A percentile compares a stretch with the other conserved stretches of the same genome.
phyloP scores from a whole-genome alignment of 768 basidiomycete genomes.

The Phylloporus sp. region DNA sequence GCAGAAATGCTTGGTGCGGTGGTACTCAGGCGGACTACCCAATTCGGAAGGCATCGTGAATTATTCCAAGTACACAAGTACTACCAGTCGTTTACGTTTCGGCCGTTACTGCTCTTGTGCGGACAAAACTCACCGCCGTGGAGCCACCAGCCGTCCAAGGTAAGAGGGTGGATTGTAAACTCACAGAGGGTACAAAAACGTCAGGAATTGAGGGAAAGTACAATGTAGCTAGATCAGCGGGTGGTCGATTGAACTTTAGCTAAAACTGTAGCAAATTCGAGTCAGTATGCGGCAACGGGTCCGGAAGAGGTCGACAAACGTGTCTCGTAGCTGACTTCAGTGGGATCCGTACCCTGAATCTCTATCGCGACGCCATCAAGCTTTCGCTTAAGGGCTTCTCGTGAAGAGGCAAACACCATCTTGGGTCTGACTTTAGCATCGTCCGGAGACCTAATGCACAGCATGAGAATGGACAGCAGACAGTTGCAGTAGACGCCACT shows the following conservation, averaged over 20 bases:
- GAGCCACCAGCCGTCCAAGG: too few species aligned
- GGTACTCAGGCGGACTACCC: constrained; percentile 20
- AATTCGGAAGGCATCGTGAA: constrained; percentile 23
- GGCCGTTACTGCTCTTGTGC: too few species aligned
- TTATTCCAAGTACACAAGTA: background rate
- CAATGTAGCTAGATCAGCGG: constrained; percentile 15
- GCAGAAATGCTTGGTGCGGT: constrained; percentile 13
- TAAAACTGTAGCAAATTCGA: constrained; percentile 7
- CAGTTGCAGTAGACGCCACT: constrained; percentile 30
- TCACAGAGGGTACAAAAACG: constrained; percentile 11
- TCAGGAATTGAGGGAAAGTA: constrained; percentile 4
- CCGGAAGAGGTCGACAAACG: constrained; percentile 42
- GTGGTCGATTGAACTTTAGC: constrained; percentile 6
- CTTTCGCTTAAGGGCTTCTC: constrained; percentile 68
- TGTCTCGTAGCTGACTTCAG: constrained; percentile 67
- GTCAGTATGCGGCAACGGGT: constrained; percentile 4
- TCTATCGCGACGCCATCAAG: constrained; percentile 80
- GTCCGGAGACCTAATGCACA: constrained; percentile 74
- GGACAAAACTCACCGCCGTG: too few species aligned
- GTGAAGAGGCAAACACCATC: constrained; percentile 95
- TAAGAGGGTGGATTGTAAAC: constrained; percentile 5
- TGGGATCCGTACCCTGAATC: constrained; percentile 78
- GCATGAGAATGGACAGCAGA: background rate
- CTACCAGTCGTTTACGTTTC: background rate
- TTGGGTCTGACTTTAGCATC: constrained; percentile 79